Percentiles rank a stretch among this genome's conserved stretches.
Evolutionary conservation across 2,329 filamentous ascomycete genomes (phyloP).

Genomic region (Beauveria caledonica): DNA sequence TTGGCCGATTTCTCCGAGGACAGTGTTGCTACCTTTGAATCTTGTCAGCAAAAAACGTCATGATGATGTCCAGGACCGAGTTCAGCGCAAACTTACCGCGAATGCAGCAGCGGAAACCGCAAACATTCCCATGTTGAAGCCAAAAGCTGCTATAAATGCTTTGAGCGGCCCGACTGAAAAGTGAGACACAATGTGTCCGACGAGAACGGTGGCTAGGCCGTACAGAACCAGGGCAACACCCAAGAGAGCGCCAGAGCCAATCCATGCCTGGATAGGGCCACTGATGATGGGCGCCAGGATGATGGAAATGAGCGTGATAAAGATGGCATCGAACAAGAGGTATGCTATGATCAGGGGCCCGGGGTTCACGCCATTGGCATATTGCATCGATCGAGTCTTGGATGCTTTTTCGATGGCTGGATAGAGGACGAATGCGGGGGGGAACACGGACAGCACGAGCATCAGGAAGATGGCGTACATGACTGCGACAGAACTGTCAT

Average conservation of each 20-base stretch:
- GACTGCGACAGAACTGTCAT: slow-evolving; percentile 13
- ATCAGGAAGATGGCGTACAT: slow-evolving; percentile 60
- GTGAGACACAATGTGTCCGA: slow-evolving; percentile 55
- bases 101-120: slow-evolving; percentile 12
- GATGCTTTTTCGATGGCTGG: slow-evolving; percentile 68
- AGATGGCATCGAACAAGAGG: slow-evolving; percentile 64
- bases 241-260: slow-evolving; percentile 66
- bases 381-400: slow-evolving; percentile 72
- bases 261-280: slow-evolving; percentile 31
- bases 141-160: slow-evolving; percentile 57
- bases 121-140: slow-evolving; percentile 56
- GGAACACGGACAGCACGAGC: slow-evolving; percentile 58
- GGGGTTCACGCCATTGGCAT: slow-evolving; percentile 75
- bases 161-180: slow-evolving; percentile 65
- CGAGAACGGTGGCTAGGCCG: slow-evolving; percentile 62
- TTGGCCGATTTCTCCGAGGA: slow-evolving; percentile 8
- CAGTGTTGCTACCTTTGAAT: neutral
- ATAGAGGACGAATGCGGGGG: slow-evolving; percentile 65
- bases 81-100: neutral
- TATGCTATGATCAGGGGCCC: slow-evolving; percentile 76
- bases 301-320: slow-evolving; percentile 55
- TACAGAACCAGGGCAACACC: slow-evolving; percentile 70
- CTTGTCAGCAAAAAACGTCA: neutral
- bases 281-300: slow-evolving; percentile 37
- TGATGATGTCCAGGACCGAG: neutral